Evolutionary conservation across 2,329 filamentous ascomycete species (phyloP).

Genomic region (Bisporella sp.): DNA sequence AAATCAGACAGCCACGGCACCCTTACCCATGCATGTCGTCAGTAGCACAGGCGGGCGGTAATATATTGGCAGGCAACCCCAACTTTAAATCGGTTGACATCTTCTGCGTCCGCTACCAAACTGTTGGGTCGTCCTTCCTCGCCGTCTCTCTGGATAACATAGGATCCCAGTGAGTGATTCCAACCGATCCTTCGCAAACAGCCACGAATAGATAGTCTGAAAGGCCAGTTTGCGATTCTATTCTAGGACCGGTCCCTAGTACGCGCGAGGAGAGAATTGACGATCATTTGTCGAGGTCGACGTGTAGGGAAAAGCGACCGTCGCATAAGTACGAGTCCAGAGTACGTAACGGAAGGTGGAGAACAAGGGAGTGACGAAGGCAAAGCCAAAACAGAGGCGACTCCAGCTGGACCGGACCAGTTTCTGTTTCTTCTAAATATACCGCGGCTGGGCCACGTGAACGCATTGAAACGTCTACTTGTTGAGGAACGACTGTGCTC

Average conservation of each 20-base stretch:
- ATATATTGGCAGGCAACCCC: slow-evolving; percentile 26
- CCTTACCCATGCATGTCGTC: slow-evolving; percentile 19
- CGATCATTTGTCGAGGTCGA: too few species aligned
- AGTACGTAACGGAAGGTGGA: too few species aligned
- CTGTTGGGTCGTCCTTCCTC: slow-evolving; percentile 14
- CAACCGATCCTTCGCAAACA: too few species aligned
- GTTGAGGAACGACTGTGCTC: too few species aligned
- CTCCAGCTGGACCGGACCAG: slow-evolving; percentile 4
- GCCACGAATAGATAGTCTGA: too few species aligned
- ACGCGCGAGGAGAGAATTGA: too few species aligned
- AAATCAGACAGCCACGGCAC: slow-evolving; percentile 8
- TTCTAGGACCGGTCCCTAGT: too few species aligned
- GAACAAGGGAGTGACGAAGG: not conserved
- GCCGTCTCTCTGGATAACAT: too few species aligned
- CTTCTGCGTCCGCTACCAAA: slow-evolving; percentile 25
- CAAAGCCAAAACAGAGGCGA: slow-evolving; percentile 2
- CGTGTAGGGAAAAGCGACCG: not conserved
- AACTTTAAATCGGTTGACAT: slow-evolving; percentile 10
- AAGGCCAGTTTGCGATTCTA: too few species aligned
- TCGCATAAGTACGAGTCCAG: not conserved
- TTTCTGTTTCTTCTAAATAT: slow-evolving; percentile 13
- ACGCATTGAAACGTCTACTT: not conserved
- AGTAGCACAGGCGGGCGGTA: slow-evolving; percentile 10
- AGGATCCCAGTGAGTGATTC: too few species aligned
- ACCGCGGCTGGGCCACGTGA: slow-evolving; percentile 22